Conservation (phyloP, 306 rosid genomes). For the Acacia crassicarpa region DNA sequence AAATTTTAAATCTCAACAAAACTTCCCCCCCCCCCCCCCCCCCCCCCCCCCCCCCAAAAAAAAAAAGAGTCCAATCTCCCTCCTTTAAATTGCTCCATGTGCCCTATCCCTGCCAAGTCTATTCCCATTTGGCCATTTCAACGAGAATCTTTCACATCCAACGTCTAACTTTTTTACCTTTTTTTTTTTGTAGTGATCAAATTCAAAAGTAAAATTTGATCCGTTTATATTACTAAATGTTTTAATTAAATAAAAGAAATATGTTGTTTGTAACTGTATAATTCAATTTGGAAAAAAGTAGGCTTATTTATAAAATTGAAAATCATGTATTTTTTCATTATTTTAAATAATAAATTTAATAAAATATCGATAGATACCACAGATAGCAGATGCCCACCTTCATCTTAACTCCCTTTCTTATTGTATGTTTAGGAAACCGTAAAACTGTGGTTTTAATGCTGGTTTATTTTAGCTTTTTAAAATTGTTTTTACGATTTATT, state of each 20-base stretch:
- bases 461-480: too few species aligned
- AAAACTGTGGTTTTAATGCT: too few species aligned
- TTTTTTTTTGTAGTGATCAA: too few species aligned
- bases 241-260: neutral
- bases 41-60: too few species aligned
- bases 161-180: neutral
- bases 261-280: neutral
- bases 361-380: neutral
- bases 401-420: neutral
- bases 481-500: too few species aligned
- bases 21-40: too few species aligned
- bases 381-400: neutral
- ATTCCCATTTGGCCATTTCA: neutral
- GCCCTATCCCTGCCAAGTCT: neutral
- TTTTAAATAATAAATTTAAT: neutral
- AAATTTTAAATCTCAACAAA: too few species aligned
- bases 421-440: too few species aligned
- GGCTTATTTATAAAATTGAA: neutral
- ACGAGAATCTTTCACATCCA: neutral
- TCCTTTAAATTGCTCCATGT: constrained; percentile 25
- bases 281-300: neutral
- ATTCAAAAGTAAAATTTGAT: too few species aligned
- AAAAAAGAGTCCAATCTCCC: too few species aligned
- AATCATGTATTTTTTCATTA: neutral
- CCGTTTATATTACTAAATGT: neutral